phyloP scores from a whole-genome alignment of 1,139 yeast species.

The Yamadazyma sp. region DNA sequence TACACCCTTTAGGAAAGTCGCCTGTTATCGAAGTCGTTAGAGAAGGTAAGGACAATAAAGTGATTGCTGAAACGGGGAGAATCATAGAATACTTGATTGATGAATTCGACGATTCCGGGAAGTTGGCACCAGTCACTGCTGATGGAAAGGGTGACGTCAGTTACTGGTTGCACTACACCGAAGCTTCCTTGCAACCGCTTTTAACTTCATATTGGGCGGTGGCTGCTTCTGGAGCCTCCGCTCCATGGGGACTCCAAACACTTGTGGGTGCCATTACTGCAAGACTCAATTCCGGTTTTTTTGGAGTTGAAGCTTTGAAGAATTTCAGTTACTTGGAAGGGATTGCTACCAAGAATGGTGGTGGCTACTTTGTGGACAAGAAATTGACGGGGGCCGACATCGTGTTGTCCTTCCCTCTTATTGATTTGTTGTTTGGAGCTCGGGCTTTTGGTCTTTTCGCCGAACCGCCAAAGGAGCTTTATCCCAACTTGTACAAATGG shows the following conservation, averaged over 20 bases:
- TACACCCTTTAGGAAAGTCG: constrained; percentile 44
- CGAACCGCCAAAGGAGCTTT: constrained; percentile 12
- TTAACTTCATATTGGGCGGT: constrained; percentile 34
- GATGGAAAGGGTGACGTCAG: constrained; percentile 29
- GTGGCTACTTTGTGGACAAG: constrained; percentile 36
- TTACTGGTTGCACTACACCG: constrained; percentile 41
- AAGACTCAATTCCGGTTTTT: constrained; percentile 28
- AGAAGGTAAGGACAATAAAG: constrained; percentile 18
- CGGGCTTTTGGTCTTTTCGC: constrained; percentile 13
- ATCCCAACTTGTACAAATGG: constrained; percentile 31
- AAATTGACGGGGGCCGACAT: constrained; percentile 42
- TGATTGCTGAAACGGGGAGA: constrained; percentile 41
- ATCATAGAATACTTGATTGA: constrained; percentile 32
- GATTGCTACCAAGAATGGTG: constrained; percentile 27
- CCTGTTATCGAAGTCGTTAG: constrained; percentile 38
- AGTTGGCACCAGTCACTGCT: constrained; percentile 24
- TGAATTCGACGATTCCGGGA: constrained; percentile 28
- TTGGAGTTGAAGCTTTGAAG: constrained; percentile 23
- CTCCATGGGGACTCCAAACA: constrained; percentile 30
- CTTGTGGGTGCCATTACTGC: constrained; percentile 26
- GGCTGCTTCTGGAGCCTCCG: constrained; percentile 23
- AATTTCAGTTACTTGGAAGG: constrained; percentile 32
- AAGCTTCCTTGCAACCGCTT: constrained; percentile 37
- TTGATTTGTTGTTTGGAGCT: constrained; percentile 20
- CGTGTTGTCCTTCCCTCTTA: constrained; percentile 36